Evolutionary conservation across 306 rosid genomes (phyloP), one percentile per base, ranked within the genome.

Genomic region (Albizia julibrissin): DNA sequence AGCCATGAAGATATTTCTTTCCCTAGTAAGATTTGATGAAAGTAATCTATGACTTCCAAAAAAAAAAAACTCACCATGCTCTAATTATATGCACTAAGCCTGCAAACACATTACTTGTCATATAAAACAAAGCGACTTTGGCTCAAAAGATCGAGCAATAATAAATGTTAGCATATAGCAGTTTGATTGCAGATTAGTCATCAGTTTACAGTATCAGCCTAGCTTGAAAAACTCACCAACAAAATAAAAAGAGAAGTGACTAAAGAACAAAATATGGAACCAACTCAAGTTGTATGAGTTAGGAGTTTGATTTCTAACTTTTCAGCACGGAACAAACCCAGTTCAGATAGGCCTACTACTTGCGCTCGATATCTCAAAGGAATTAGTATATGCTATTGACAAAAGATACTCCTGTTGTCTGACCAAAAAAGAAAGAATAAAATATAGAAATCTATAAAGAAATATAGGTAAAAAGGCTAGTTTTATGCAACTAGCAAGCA

Each of bases 131-230:
- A 47, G 39, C 27, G 27, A 72, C 8, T 10, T 10, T 31, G 65
- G 31, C 50, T 50, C 44, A 73, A 73, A 73, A 18, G 37, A 8
- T 66, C 39, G 7, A 78, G 61, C 21, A 34, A 79, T 24, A 43
- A 33, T 68, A 49, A 37, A 31, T 8, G 18, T n/a, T 10, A 67
- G 82, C 33, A 37, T 59, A 47, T 37, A 69, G 11, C 85, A 68
- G 61, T 19, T 69, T 18, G 70, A 42, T 81, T 65, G 10, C 69
- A 85, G 44, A 31, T 78, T 27, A 47, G 61, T 58, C 50, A 72
- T 82, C 79, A 81, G 40, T 65, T 47, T 34, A 34, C 52, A 37
- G 40, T 5, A 37, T 37, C 40, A 34, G 56, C 62, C 80, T 58
- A 65, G 50, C 50, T 33, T 39, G 80, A 24, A 42, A 49, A 69